Evolutionary conservation across 306 rosid genomes (phyloP), one percentile per base, ranked within the genome.

Genomic region (Adenanthera pavonina): DNA sequence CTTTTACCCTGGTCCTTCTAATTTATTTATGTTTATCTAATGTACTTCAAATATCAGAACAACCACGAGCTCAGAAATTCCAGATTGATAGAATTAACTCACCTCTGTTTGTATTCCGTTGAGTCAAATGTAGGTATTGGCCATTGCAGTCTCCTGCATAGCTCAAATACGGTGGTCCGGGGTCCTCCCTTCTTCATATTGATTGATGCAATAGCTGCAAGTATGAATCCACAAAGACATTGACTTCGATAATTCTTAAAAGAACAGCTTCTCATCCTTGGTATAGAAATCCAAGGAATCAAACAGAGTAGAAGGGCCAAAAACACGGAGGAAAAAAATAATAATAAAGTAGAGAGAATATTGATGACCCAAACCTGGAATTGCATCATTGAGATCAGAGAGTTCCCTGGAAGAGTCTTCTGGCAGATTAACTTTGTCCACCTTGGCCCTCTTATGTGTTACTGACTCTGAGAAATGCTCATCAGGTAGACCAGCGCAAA

Each of bases 121-220:
- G 97, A 8, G 36, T 82, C 81, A 75, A 89, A 89, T 30, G 82
- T 53, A 19, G 99, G 99, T 86, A 85, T 87, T 68, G 86, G 94
- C 99, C 99, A 96, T 80, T 88, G 94, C 76, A 80, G 78, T 78
- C 62, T 90, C 91, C 83, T 93, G 83, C 99, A 96, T 43, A 93
- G 77, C 33, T 89, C 89, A 46, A 72, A 84, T 44, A 96, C 86
- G 66, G 92, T 49, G 34, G 62, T 80, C 25, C 99, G 89, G 15
- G 98, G 99, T 78, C 97, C 99, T 86, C 98, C 99, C 86, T 93
- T 95, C 82, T 84, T 89, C 89, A 83, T 88, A 77, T 78, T 87
- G 80, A 89, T 90, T 65, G 93, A 70, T 73, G 82, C 75, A 56
- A 88, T 87, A 59, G 85, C 53, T 90, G 89, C 77, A 61, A 78